phyloP scores from a whole-genome alignment of 768 basidiomycete species.

The Leccinum longicurvipes region DNA sequence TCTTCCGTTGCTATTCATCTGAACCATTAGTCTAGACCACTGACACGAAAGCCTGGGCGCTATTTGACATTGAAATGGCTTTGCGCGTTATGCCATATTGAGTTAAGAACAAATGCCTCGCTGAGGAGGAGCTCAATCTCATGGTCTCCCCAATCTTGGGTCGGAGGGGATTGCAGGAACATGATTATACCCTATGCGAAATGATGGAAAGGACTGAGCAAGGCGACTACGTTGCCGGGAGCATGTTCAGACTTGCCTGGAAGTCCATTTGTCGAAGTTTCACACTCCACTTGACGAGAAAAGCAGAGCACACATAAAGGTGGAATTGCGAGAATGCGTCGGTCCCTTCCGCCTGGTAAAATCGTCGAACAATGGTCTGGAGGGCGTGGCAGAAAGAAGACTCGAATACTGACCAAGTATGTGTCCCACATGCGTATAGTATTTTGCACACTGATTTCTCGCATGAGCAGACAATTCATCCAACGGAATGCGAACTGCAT shows the following conservation, averaged over 20 bases:
- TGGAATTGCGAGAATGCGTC: constrained; percentile 99
- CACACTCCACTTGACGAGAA: constrained; percentile 93
- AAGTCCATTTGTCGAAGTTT: constrained; percentile 96
- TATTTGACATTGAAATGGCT: constrained; percentile 73
- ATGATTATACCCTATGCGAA: constrained; percentile 87
- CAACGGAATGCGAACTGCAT: constrained; percentile 99
- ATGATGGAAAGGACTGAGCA: constrained; percentile 2
- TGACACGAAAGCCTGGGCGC: not conserved
- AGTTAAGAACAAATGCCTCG: constrained; percentile 92
- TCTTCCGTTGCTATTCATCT: constrained; percentile 13
- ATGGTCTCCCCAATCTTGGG: constrained; percentile 92
- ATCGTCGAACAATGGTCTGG: not conserved
- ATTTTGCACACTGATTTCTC: constrained; percentile 94
- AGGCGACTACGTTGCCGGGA: not conserved
- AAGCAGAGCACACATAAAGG: constrained; percentile 96
- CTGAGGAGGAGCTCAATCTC: constrained; percentile 94
- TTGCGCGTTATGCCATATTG: constrained; percentile 90
- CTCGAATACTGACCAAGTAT: constrained; percentile 68
- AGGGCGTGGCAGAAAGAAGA: not conserved
- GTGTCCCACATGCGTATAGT: constrained; percentile 99
- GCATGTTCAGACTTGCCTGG: constrained; percentile 56
- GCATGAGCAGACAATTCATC: constrained; percentile 99
- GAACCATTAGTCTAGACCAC: not conserved
- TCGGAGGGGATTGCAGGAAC: constrained; percentile 92
- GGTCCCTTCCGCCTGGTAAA: constrained; percentile 82